These are phyloP conservation scores for Paramecium primaurelia DNA, from an alignment of 73 alveolate species.

Conservation along the genomic window DNA sequence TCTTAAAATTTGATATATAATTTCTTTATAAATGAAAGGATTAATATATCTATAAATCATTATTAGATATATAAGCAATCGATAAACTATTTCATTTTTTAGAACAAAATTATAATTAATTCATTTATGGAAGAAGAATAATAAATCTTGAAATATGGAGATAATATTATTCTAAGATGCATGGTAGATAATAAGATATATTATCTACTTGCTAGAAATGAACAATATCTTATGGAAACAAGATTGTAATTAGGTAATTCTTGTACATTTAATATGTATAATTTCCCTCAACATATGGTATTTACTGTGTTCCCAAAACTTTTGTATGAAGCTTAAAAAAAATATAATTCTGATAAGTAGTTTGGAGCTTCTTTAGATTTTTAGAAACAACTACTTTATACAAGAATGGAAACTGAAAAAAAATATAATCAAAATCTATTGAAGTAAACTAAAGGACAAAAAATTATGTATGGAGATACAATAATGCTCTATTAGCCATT, in stretches of 20 bases:
- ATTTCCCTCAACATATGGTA: conserved; percentile 1
- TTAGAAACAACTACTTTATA: background rate
- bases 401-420: conserved; percentile 46
- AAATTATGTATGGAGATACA: conserved; percentile 26
- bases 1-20: no score
- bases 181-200: background rate
- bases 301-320: conserved; percentile 30
- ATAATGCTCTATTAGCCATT: conserved; percentile 20
- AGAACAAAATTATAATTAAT: background rate
- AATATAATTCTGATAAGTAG: background rate
- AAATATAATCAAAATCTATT: background rate
- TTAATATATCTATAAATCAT: no score
- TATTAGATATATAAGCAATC: background rate
- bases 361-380: background rate
- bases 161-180: background rate
- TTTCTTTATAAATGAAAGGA: no score
- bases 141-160: conserved; percentile 7
- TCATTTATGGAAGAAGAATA: conserved; percentile 30
- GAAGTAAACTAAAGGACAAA: background rate
- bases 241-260: background rate
- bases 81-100: background rate
- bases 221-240: background rate
- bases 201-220: background rate
- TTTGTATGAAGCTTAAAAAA: conserved; percentile 27
- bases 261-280: conserved; percentile 30